These are phyloP conservation scores for Globisporangium perplexum DNA, from an alignment of 352 stramenopile species.

Conservation along the genomic window DNA sequence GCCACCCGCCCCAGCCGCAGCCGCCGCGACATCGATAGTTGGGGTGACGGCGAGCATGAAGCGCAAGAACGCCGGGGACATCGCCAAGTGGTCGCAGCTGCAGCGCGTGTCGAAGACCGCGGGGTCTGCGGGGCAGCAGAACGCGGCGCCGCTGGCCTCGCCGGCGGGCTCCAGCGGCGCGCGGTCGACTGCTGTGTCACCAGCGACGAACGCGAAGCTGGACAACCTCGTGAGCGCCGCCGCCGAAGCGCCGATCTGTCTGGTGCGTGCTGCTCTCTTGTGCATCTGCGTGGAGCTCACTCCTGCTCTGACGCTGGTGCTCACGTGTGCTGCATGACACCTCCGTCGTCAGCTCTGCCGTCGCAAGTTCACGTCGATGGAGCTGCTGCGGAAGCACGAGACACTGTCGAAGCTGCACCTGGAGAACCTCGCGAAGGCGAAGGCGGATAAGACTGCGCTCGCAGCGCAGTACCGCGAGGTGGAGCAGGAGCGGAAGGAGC, in stretches of 20 bases:
- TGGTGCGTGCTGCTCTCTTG: slow-evolving; percentile 70
- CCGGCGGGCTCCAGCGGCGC: neutral
- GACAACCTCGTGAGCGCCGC: slow-evolving; percentile 34
- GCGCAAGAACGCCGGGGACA: slow-evolving; percentile 72
- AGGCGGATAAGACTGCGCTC: slow-evolving; percentile 61
- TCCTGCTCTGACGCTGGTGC: too few species aligned
- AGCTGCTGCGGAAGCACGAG: slow-evolving; percentile 76
- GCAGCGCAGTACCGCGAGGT: slow-evolving; percentile 53
- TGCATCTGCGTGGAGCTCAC: too few species aligned
- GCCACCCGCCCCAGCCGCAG: slow-evolving; percentile 4
- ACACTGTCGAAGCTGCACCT: slow-evolving; percentile 67
- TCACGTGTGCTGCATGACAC: too few species aligned
- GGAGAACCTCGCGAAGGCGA: slow-evolving; percentile 72
- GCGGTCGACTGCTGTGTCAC: slow-evolving; percentile 1
- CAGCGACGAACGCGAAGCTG: slow-evolving; percentile 14
- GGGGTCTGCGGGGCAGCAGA: slow-evolving; percentile 3
- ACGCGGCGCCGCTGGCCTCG: neutral
- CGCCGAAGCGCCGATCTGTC: slow-evolving; percentile 65
- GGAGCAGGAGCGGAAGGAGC: slow-evolving; percentile 33
- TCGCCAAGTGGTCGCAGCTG: slow-evolving; percentile 78
- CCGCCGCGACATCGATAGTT: slow-evolving; percentile 1
- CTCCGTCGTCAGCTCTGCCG: slow-evolving; percentile 49
- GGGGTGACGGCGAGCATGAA: slow-evolving; percentile 26
- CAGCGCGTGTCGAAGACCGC: slow-evolving; percentile 27
- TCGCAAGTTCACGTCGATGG: slow-evolving; percentile 72